Conservation (phyloP, 2,329 filamentous ascomycete species). For the Ramularia endophylla region DNA sequence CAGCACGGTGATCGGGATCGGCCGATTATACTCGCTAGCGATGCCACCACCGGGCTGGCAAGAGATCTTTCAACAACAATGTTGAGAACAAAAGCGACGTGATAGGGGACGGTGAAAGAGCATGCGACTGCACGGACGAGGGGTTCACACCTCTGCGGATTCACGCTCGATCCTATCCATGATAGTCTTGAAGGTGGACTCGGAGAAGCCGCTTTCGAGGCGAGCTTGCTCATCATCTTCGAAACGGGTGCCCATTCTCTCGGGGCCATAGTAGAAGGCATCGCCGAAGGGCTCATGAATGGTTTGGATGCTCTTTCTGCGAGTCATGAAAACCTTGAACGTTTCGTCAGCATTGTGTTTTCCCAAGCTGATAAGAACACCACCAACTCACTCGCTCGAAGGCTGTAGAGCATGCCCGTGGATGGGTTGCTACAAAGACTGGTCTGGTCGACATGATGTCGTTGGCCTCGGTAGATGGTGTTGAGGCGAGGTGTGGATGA, state of each 20-base stretch:
- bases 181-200: constrained; percentile 70
- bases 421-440: constrained; percentile 91
- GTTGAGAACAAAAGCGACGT: too few species aligned
- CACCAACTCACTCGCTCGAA: constrained; percentile 73
- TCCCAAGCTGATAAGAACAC: too few species aligned
- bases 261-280: constrained; percentile 92
- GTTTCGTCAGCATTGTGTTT: constrained; percentile 15
- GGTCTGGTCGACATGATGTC: constrained; percentile 64
- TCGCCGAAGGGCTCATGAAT: constrained; percentile 96
- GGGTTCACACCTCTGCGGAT: constrained; percentile 60
- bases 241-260: constrained; percentile 75
- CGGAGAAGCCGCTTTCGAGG: constrained; percentile 56
- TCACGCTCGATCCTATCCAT: constrained; percentile 69
- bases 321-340: constrained; percentile 91
- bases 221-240: constrained; percentile 57
- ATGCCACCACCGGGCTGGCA: too few species aligned
- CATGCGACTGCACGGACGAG: constrained; percentile 9
- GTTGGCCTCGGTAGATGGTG: constrained; percentile 3
- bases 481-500: neutral
- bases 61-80: too few species aligned
- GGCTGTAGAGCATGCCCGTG: constrained; percentile 89
- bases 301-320: constrained; percentile 71
- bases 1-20: too few species aligned
- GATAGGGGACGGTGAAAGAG: neutral
- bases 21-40: too few species aligned